A percentile compares a stretch with the other conserved stretches of the same genome.
These are phyloP conservation scores for Ceratocystis albifundus DNA, from an alignment of 2,329 filamentous ascomycete genomes.

Conservation along the genomic window DNA sequence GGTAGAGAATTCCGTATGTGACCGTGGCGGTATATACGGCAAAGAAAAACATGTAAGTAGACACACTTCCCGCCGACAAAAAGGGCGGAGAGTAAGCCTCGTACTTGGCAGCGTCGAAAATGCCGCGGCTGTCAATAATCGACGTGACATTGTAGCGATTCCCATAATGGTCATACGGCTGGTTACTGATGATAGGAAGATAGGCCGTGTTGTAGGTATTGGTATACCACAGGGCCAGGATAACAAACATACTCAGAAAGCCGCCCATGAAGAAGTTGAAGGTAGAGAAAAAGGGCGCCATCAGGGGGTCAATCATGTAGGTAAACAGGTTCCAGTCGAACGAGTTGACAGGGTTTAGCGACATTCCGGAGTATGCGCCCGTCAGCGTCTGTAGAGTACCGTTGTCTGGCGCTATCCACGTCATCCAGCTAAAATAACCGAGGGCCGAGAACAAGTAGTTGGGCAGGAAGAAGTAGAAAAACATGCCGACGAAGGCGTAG, in stretches of 20 bases:
- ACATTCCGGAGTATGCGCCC: constrained; percentile 32
- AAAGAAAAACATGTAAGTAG: constrained; percentile 46
- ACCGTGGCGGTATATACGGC: constrained; percentile 43
- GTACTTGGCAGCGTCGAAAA: constrained; percentile 39
- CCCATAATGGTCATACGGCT: constrained; percentile 40
- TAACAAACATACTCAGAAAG: constrained; percentile 43
- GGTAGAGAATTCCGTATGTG: constrained; percentile 41
- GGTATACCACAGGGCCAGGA: constrained; percentile 47
- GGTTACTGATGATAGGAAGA: constrained; percentile 42
- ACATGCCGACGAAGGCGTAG: constrained; percentile 36
- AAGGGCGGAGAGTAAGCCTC: constrained; percentile 42
- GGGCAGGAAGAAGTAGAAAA: constrained; percentile 45
- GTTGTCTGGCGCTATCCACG: constrained; percentile 41
- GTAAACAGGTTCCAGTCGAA: constrained; percentile 36
- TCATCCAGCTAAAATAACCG: constrained; percentile 41
- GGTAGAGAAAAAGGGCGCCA: constrained; percentile 47
- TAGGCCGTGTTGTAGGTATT: constrained; percentile 48
- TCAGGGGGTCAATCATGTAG: constrained; percentile 31
- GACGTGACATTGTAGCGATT: constrained; percentile 37
- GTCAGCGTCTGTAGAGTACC: constrained; percentile 31
- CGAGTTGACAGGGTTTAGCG: constrained; percentile 33
- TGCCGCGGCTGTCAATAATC: constrained; percentile 34
- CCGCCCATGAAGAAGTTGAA: constrained; percentile 51
- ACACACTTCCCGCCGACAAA: constrained; percentile 39
- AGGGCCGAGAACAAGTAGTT: constrained; percentile 40